Evolutionary conservation across 2,329 filamentous ascomycete species (phyloP), one percentile per base, ranked within the genome.

Genomic region (Penicillium sp.): DNA sequence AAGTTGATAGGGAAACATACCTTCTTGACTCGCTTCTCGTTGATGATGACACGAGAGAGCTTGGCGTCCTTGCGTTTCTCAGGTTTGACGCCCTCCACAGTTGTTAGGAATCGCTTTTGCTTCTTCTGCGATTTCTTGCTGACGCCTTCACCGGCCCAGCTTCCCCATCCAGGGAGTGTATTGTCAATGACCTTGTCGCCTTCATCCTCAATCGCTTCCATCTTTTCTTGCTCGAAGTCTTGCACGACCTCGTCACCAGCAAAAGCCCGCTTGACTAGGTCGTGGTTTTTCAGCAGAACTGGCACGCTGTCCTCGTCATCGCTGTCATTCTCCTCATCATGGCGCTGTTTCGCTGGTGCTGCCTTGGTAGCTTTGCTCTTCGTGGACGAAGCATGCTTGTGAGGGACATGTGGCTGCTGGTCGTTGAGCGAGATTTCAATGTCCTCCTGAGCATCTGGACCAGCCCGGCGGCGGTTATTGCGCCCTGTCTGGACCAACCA

Each of bases 141-240:
- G 48, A 96, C 74, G 13, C 90, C 91, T 11, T 86, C 81, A 47
- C 93, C 93, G 4, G 86, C 79, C 93, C 93, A 96, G 57, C 77
- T 83, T 50, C 93, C 93, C 93, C 93, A 98, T 31, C 93, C 93
- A 0, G 89, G 89, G 4, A 98, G 76, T n/a, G 86, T 86, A 51
- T 84, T 85, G 62, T 91, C 88, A 19, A 89, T 70, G 40, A 87
- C 72, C 66, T 93, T 85, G 59, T 94, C 86, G 52, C 86, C 88
- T 64, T 96, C 89, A 13, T 87, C 86, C 19, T 79, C 76, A 13
- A 81, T 79, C 1, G 79, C 73, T 34, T 80, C 79, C 11, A 75
- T 76, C 69, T 97, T 97, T 60, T 97, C 90, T 25, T 76, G 76
- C 41, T 80, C 79, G 60, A 97, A 98, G 26, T 89, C 83, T 31